Percentiles rank a stretch among this genome's conserved stretches.
Conservation (phyloP, 441 rosid genomes). For the Caryocar brasiliense region DNA sequence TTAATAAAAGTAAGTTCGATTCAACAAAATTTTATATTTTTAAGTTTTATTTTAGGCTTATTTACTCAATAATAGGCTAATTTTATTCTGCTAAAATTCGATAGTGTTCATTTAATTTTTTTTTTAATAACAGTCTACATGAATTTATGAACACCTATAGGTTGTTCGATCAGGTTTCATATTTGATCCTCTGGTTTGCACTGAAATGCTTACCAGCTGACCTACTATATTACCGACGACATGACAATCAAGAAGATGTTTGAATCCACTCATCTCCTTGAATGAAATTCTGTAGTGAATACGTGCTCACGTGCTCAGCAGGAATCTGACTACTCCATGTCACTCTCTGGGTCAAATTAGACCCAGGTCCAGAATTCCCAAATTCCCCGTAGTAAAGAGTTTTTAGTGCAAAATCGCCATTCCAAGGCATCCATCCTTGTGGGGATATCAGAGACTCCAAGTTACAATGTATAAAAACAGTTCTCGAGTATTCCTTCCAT, state of each 20-base stretch:
- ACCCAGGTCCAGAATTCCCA: conserved; percentile 56
- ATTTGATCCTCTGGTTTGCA: too few species aligned
- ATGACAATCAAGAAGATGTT: conserved; percentile 26
- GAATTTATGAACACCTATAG: too few species aligned
- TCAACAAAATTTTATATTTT: too few species aligned
- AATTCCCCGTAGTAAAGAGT: conserved; percentile 81
- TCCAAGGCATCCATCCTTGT: conserved; percentile 79
- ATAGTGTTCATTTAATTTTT: too few species aligned
- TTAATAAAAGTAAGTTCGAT: too few species aligned
- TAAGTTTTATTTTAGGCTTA: too few species aligned
- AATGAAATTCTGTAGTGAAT: conserved; percentile 69
- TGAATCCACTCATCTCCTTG: conserved; percentile 81
- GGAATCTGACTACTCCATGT: conserved; percentile 73
- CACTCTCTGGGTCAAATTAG: conserved; percentile 41
- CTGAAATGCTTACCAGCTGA: too few species aligned
- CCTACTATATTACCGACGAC: too few species aligned
- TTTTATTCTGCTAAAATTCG: too few species aligned
- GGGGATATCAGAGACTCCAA: conserved; percentile 46
- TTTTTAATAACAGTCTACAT: too few species aligned
- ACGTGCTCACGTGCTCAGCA: conserved; percentile 34
- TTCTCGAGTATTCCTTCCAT: conserved; percentile 85
- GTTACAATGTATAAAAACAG: conserved; percentile 45
- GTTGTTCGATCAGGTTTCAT: too few species aligned
- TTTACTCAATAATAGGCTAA: too few species aligned
- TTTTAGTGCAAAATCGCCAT: conserved; percentile 50